These are phyloP conservation scores for Lachancea sp. DNA, from an alignment of 805 yeast species.

Conservation along the genomic window DNA sequence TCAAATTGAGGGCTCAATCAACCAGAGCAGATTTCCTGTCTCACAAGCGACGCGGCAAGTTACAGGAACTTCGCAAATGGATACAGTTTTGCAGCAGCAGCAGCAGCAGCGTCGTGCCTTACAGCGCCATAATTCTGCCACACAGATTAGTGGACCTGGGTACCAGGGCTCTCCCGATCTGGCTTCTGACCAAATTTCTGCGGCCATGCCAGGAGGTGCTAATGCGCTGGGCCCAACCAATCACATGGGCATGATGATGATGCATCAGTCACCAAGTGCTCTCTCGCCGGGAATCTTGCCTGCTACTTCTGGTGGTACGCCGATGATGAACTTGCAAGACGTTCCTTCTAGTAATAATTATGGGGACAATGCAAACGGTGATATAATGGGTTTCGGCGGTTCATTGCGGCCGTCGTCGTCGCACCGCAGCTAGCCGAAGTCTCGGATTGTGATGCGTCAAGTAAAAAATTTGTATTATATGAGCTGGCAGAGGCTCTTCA, in stretches of 20 bases:
- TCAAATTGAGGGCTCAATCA: not conserved
- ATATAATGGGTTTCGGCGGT: not conserved
- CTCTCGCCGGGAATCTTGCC: not conserved
- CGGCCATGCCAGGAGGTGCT: not conserved
- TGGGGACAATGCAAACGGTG: not conserved
- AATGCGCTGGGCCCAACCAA: constrained; percentile 1
- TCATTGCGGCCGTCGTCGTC: constrained; percentile 3
- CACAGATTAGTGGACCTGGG: not conserved
- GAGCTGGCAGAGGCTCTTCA: not conserved
- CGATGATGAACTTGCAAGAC: not conserved
- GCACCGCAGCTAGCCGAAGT: not conserved
- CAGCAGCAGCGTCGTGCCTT: not conserved
- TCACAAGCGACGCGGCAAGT: not conserved
- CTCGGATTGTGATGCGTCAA: not conserved
- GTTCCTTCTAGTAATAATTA: not conserved
- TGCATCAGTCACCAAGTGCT: constrained; percentile 8
- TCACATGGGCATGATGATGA: constrained; percentile 10
- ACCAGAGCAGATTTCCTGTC: not conserved
- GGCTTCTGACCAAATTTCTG: not conserved
- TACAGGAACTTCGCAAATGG: not conserved
- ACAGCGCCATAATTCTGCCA: not conserved
- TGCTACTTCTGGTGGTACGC: not conserved
- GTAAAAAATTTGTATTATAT: not conserved
- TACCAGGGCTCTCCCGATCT: constrained; percentile 1
- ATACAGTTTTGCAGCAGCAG: not conserved